Conservation (phyloP, 1,284 basidiomycete genomes). For the Phylloporus gajari region DNA sequence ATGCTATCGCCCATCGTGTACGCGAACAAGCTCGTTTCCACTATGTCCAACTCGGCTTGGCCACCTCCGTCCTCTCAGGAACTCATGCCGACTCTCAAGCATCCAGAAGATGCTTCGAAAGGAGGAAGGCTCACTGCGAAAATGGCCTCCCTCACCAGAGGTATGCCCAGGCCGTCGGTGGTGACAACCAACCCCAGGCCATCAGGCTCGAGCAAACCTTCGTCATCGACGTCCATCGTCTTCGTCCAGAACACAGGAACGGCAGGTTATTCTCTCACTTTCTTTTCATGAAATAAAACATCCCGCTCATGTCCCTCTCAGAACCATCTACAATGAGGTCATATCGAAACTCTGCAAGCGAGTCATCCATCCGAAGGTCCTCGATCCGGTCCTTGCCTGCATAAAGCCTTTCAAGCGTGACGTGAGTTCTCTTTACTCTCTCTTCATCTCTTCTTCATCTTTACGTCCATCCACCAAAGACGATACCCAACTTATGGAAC, state of each 20-base stretch:
- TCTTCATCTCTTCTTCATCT: too few relatives aligned
- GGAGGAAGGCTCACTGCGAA: background rate
- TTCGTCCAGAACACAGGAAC: too few relatives aligned
- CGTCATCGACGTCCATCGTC: background rate
- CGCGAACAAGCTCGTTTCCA: conserved; percentile 14
- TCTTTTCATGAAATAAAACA: too few relatives aligned
- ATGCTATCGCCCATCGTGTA: background rate
- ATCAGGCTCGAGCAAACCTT: conserved; percentile 15
- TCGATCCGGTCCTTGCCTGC: background rate
- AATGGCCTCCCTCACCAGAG: conserved; percentile 7
- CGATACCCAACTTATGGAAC: background rate
- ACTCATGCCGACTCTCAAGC: background rate
- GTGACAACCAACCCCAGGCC: conserved; percentile 4
- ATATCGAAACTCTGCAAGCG: background rate
- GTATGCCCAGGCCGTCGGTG: background rate
- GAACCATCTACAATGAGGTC: background rate
- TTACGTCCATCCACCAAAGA: too few relatives aligned
- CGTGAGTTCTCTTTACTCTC: background rate
- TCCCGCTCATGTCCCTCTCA: background rate
- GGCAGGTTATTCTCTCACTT: too few relatives aligned
- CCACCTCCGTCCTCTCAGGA: conserved; percentile 3
- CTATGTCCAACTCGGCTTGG: conserved; percentile 15
- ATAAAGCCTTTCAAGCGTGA: background rate
- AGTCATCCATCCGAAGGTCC: background rate
- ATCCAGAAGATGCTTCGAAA: accelerated